Conservation (phyloP, 2,329 filamentous ascomycete species). For the Aspergillus niger region DNA sequence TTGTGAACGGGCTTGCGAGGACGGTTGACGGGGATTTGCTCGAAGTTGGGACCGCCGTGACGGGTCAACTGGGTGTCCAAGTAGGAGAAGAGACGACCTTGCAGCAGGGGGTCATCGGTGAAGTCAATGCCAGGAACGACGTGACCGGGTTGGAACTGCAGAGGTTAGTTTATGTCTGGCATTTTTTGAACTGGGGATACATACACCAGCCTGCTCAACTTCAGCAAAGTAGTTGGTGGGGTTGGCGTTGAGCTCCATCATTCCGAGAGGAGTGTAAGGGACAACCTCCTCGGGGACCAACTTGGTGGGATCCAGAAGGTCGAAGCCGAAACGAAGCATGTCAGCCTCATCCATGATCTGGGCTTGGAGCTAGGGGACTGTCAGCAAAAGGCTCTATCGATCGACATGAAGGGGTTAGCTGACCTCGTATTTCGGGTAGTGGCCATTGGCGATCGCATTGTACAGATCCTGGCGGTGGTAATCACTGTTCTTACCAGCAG, state of each 20-base stretch:
- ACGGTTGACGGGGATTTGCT: conserved; percentile 73
- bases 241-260: conserved; percentile 70
- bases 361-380: conserved; percentile 52
- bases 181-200: conserved; percentile 10
- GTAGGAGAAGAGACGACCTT: conserved; percentile 74
- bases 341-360: conserved; percentile 71
- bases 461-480: conserved; percentile 70
- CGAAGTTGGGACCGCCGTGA: conserved; percentile 70
- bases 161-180: no score
- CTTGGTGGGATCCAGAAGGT: conserved; percentile 73
- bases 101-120: conserved; percentile 71
- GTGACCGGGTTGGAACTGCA: conserved; percentile 71
- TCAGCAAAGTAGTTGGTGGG: conserved; percentile 75
- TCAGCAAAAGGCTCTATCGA: neutral
- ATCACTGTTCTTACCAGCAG: conserved; percentile 70
- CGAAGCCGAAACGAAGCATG: conserved; percentile 66
- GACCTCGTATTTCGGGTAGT: conserved; percentile 69
- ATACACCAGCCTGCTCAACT: conserved; percentile 69
- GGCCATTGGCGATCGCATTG: conserved; percentile 67
- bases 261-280: conserved; percentile 67
- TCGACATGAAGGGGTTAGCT: neutral
- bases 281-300: conserved; percentile 70
- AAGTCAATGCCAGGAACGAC: conserved; percentile 74
- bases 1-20: conserved; percentile 67
- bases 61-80: conserved; percentile 75